phyloP scores from a whole-genome alignment of 1,139 yeast genomes.

The Kluyveromyces sp. region DNA sequence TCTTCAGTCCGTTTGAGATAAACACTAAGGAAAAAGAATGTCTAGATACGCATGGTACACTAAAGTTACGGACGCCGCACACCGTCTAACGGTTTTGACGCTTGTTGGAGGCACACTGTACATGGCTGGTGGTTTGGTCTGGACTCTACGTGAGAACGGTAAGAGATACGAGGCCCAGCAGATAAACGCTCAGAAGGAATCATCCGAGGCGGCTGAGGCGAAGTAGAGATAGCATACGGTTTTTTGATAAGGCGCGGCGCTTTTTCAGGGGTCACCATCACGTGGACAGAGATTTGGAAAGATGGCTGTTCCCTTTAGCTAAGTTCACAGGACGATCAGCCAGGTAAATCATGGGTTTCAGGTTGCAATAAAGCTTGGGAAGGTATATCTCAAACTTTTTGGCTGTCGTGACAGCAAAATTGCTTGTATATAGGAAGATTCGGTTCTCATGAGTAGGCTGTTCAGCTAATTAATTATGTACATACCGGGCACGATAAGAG shows the following conservation, averaged over 20 bases:
- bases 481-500: no score
- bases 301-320: no score
- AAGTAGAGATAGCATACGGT: neutral
- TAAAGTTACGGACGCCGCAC: constrained; percentile 71
- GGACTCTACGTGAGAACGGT: constrained; percentile 57
- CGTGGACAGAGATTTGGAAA: no score
- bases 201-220: neutral
- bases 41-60: constrained; percentile 63
- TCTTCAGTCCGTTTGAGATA: neutral
- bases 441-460: neutral
- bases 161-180: constrained; percentile 39
- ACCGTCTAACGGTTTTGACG: constrained; percentile 73
- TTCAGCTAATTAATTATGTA: neutral
- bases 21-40: constrained; percentile 32
- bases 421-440: neutral
- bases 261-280: no score
- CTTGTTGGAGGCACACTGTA: constrained; percentile 64
- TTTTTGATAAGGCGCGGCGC: no score
- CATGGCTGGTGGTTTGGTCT: constrained; percentile 53
- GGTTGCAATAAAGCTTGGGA: no score
- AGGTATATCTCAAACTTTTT: no score
- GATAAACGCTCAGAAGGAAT: constrained; percentile 26
- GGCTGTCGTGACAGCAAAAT: no score
- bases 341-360: no score
- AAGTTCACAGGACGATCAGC: no score